A percentile compares a stretch with the other conserved stretches of the same genome.
Conservation (phyloP, 768 basidiomycete species). For the Agrocybe praecox region DNA sequence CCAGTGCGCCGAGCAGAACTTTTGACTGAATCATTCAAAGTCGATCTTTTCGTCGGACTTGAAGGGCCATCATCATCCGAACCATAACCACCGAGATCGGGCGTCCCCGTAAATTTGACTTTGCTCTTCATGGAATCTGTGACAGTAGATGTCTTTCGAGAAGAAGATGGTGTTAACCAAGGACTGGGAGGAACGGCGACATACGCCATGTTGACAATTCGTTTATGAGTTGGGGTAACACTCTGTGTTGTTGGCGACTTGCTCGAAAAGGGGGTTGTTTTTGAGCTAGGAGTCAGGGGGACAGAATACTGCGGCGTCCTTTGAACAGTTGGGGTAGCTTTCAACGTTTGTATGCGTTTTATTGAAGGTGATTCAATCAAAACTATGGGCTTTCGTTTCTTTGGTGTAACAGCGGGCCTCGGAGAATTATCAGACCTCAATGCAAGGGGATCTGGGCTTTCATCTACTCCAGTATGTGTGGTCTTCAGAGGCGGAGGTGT, state of each 20-base stretch:
- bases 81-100: constrained; percentile 61
- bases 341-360: constrained; percentile 54
- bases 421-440: constrained; percentile 32
- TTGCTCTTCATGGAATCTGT: constrained; percentile 29
- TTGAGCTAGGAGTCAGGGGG: constrained; percentile 32
- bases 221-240: constrained; percentile 28
- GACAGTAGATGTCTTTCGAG: constrained; percentile 27
- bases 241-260: constrained; percentile 14
- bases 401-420: constrained; percentile 49
- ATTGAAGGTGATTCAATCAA: constrained; percentile 61
- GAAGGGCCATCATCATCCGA: constrained; percentile 47
- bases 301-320: constrained; percentile 21
- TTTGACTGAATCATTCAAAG: constrained; percentile 37
- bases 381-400: constrained; percentile 69
- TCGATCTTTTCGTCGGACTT: constrained; percentile 30
- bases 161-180: constrained; percentile 47
- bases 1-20: constrained; percentile 64
- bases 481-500: constrained; percentile 23
- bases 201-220: constrained; percentile 42
- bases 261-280: constrained; percentile 20
- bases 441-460: constrained; percentile 62
- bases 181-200: constrained; percentile 48
- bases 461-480: constrained; percentile 22
- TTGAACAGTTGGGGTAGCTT: constrained; percentile 16
- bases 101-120: constrained; percentile 28